These are phyloP conservation scores for Teratosphaeria epicoccoides DNA, from an alignment of 2,329 filamentous ascomycete genomes.

Conservation along the genomic window DNA sequence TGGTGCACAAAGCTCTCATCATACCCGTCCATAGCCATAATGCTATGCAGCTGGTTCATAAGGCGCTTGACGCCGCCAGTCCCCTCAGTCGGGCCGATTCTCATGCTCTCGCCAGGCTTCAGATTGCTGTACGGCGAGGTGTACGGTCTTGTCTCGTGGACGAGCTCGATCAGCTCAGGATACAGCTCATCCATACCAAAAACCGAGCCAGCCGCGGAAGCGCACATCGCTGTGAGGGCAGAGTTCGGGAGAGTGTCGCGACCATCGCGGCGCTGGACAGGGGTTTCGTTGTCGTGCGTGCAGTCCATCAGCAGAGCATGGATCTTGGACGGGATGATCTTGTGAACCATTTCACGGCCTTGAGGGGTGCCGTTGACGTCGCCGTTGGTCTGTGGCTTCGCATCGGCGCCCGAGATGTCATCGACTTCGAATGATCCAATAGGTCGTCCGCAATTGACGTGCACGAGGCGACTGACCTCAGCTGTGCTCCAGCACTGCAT, in stretches of 20 bases:
- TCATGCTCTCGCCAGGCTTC: constrained; percentile 37
- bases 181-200: constrained; percentile 98
- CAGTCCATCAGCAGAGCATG: constrained; percentile 98
- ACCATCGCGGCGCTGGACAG: constrained; percentile 87
- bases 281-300: constrained; percentile 95
- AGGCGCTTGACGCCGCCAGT: constrained; percentile 88
- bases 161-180: constrained; percentile 82
- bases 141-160: constrained; percentile 78
- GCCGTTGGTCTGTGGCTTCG: constrained; percentile 23
- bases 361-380: constrained; percentile 23
- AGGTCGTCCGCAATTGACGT: constrained; percentile 83
- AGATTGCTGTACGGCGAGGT: constrained; percentile 60
- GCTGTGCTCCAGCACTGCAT: constrained; percentile 98
- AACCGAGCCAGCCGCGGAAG: constrained; percentile 86
- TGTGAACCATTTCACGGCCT: constrained; percentile 58
- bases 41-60: constrained; percentile 84
- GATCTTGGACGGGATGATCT: constrained; percentile 76
- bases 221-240: constrained; percentile 90
- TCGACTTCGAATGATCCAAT: constrained; percentile 98
- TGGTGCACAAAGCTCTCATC: constrained; percentile 95
- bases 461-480: constrained; percentile 84
- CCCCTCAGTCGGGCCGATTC: constrained; percentile 62
- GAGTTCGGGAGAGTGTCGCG: constrained; percentile 90
- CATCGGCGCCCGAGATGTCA: constrained; percentile 58
- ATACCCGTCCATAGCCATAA: constrained; percentile 92